Base-by-base conservation (phyloP, 208 protist species). In the Crithidia expoeki region DNA sequence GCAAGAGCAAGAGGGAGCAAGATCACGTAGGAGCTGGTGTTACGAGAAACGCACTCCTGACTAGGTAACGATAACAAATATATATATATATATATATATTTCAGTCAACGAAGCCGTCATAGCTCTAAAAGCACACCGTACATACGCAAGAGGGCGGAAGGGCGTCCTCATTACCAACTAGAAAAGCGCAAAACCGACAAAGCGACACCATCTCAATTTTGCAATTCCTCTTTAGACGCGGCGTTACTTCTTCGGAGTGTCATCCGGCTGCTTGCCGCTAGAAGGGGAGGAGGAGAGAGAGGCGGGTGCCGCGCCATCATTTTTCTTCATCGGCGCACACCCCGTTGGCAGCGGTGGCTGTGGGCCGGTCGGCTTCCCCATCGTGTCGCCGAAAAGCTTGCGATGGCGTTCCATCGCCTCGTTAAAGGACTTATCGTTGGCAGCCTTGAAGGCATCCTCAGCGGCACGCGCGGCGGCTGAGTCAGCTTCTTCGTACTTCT, bases 341-440 rank as follows among this genome's bases (percentile, higher is more conserved):
- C 85, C 85, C 4, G 81, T 90, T n/a, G 85, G 85, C 51, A 87
- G 80, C 65, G 68, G 63, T 5, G 77, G 46, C 60, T 16, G 46
- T 40, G 81, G 79, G 1, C 85, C 85, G 33, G 36, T 80, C 0
- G 85, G 85, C 21, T 72, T 51, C 1, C 82, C 82, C 34, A 68
- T 51, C 28, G 85, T 91, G 44, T 91, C 84, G 30, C 86, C 87
- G 60, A 81, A 88, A 36, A 65, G 72, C 68, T 85, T 68, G 14
- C 72, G 55, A 65, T 95, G 88, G 27, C 74, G 58, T 69, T 68
- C 79, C 84, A 95, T 94, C 27, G 88, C 66, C 28, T 88, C 84
- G n/a, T 75, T 40, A 59, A 95, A 89, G 16, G 85, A 92, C 56
- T 84, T 16, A 12, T 86, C 86, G 58, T 73, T 59, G 21, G 59